Evolutionary conservation across 2,329 filamentous ascomycete genomes (phyloP).

Genomic region (Clonostachys sp.): DNA sequence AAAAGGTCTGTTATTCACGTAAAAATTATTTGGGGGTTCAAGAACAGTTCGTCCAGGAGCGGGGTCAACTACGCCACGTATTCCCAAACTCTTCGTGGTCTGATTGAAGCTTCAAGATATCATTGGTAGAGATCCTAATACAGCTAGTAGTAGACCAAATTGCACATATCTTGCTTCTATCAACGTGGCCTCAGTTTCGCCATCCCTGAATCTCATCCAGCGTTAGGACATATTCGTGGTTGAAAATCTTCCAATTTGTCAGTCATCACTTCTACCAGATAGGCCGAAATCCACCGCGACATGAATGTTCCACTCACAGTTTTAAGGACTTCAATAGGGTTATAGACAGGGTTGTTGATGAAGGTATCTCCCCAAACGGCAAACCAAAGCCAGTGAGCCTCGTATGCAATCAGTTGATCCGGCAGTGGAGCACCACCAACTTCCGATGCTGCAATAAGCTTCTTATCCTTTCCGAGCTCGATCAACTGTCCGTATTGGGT

Average conservation of each 20-base stretch:
- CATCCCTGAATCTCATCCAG: conserved; percentile 27
- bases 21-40: no score
- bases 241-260: conserved; percentile 15
- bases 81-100: no score
- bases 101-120: no score
- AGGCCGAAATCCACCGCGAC: no score
- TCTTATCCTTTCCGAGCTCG: conserved; percentile 34
- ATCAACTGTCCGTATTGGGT: conserved; percentile 37
- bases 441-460: conserved; percentile 41
- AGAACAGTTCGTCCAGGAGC: no score
- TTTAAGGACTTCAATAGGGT: conserved; percentile 30
- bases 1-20: no score
- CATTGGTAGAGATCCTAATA: no score
- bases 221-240: conserved; percentile 22
- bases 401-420: conserved; percentile 30
- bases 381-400: conserved; percentile 43
- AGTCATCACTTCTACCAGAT: no score
- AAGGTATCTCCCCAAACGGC: conserved; percentile 37
- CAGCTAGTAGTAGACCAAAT: no score
- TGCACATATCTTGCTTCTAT: no score
- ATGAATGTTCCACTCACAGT: conserved; percentile 11
- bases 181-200: not conserved
- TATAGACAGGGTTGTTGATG: conserved; percentile 33
- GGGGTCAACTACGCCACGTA: no score
- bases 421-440: conserved; percentile 40